Evolutionary conservation across 192 early-diverging fungal species (phyloP), one percentile per base, ranked within the genome.

Genomic region (Dissophora globulifera): DNA sequence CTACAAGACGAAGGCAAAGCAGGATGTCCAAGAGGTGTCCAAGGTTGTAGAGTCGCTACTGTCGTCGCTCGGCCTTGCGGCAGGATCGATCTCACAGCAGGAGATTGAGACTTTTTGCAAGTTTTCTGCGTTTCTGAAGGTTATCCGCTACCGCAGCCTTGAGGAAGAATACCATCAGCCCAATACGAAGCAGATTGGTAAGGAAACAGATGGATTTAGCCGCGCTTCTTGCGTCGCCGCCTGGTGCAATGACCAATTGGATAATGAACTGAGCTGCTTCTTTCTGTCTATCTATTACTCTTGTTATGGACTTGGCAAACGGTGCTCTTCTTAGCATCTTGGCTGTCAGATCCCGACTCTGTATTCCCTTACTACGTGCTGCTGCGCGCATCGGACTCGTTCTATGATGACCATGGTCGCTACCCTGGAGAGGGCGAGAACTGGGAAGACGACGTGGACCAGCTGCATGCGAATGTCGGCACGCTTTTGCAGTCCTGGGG

Each of bases 51-150:
- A 82, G 13, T 42, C 58, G 3, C 45, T 91, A 0, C 59, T 93
- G 27, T 66, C 65, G 16, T 66, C 67, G 15, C 52, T 90, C 3
- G 87, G 76, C 12, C 57, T 84, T 25, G 60, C 89, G 17, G 11
- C 69, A n/a, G 83, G 89, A 57, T 80, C 66, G 13, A 83, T 95
- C 35, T 55, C 88, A 10, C 54, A 84, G 27, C 85, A 88, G 33
- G 87, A 90, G 41, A 86, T 95, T 54, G 92, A 90, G 41, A 70
- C 68, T 8, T 95, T 93, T 58, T 95, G 94, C 87, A 97, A 96
- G 62, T 90, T 94, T 69, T 88, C 91, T 12, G 76, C 82, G 13
- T 81, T 79, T 25, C 69, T 94, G 54, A 84, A 90, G 43, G 83
- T 97, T 7, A 81, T 93, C 57, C 82, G 90, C 19, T 91, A 88